Evolutionary conservation across 257 asterid genomes (phyloP).

Genomic region (Penstemon barbatus): DNA sequence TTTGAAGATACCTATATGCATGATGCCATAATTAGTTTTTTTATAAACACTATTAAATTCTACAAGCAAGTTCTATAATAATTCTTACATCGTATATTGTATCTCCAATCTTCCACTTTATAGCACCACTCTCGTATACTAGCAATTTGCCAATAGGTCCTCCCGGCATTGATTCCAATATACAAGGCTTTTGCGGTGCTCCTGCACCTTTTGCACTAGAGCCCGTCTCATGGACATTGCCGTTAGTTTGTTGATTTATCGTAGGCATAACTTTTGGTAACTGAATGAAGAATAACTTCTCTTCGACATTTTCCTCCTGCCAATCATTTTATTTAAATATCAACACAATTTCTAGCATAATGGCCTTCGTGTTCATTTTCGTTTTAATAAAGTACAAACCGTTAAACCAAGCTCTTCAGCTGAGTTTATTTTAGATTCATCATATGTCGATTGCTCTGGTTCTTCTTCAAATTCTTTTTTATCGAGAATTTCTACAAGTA

Average conservation of each 20-base stretch:
- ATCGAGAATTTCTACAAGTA: conserved; percentile 64
- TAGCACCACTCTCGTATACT: conserved; percentile 71
- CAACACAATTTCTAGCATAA: background rate
- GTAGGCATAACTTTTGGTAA: conserved; percentile 60
- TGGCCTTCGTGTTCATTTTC: background rate
- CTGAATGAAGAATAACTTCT: conserved; percentile 59
- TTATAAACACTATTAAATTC: background rate
- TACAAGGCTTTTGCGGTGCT: conserved; percentile 32
- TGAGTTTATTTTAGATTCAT: conserved; percentile 45
- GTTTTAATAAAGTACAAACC: conserved; percentile 43
- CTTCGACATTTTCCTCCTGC: conserved; percentile 61
- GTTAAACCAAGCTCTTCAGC: conserved; percentile 63
- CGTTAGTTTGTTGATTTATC: conserved; percentile 32
- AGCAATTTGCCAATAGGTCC: conserved; percentile 80
- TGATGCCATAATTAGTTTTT: conserved; percentile 1
- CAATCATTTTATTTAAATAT: conserved; percentile 20
- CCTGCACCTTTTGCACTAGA: conserved; percentile 26
- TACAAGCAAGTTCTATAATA: background rate
- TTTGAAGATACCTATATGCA: conserved; percentile 69
- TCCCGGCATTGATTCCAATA: conserved; percentile 47
- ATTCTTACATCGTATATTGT: conserved; percentile 67
- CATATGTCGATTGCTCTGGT: conserved; percentile 32
- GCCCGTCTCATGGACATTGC: conserved; percentile 31
- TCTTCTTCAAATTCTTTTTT: conserved; percentile 70
- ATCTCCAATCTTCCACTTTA: conserved; percentile 87